Conservation (phyloP, 83 land plant genomes). For the Thuja plicata region DNA sequence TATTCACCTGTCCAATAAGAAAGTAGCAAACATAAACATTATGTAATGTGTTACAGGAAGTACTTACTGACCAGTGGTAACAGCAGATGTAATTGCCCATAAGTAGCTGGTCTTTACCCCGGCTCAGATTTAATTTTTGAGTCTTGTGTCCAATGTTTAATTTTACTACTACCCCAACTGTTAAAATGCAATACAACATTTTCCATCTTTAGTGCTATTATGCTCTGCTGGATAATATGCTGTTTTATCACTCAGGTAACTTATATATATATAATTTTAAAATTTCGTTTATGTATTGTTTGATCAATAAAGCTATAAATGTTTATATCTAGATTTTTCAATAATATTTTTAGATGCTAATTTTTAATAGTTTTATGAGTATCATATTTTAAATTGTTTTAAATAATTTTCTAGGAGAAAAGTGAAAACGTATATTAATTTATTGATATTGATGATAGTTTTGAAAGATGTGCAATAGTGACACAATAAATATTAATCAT, state of each 20-base stretch:
- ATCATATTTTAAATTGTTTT: no score
- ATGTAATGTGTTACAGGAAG: background rate
- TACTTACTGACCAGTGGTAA: background rate
- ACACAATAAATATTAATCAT: no score
- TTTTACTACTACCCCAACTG: background rate
- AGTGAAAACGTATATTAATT: no score
- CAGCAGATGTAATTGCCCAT: background rate
- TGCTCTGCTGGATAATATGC: background rate
- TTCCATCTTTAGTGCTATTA: background rate
- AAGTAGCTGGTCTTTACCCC: background rate
- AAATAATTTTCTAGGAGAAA: no score
- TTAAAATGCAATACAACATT: background rate
- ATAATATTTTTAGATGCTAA: no score
- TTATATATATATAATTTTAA: no score
- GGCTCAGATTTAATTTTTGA: background rate
- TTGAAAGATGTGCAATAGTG: no score
- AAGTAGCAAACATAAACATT: background rate
- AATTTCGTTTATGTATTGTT: no score
- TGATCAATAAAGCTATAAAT: no score
- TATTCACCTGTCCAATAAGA: background rate
- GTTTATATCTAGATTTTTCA: no score
- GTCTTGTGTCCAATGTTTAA: background rate
- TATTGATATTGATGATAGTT: no score
- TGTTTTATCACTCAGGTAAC: background rate
- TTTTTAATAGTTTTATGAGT: no score